Conservation (phyloP, 148 eudicot species). For the Dianthus caryophyllus region DNA sequence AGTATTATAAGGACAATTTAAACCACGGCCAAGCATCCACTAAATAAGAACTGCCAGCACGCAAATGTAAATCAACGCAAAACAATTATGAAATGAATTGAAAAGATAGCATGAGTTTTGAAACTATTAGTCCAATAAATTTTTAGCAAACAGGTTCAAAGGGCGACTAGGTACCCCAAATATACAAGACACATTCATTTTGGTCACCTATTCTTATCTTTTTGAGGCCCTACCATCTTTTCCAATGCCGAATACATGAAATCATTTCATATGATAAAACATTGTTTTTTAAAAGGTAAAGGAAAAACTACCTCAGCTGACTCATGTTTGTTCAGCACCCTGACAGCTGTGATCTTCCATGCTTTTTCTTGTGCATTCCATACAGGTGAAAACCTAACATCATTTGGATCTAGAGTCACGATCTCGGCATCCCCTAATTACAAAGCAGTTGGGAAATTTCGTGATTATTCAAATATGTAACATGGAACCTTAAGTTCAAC, state of each 20-base stretch:
- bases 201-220: not conserved
- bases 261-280: not conserved
- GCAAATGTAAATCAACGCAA: not conserved
- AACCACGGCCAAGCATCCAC: too few relatives aligned
- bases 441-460: constrained; percentile 4
- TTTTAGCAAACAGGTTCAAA: too few relatives aligned
- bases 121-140: too few relatives aligned
- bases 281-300: not conserved
- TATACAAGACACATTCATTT: too few relatives aligned
- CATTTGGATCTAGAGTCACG: constrained; percentile 21
- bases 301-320: constrained; percentile 16
- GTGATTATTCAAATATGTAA: not conserved
- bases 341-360: constrained; percentile 29
- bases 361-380: constrained; percentile 30
- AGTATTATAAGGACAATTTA: too few relatives aligned
- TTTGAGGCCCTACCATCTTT: not conserved
- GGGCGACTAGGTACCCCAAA: too few relatives aligned
- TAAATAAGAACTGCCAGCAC: not conserved
- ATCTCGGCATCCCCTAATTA: constrained; percentile 25
- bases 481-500: not conserved
- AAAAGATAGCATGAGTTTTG: too few relatives aligned
- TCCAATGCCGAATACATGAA: not conserved
- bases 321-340: constrained; percentile 20
- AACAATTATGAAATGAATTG: too few relatives aligned
- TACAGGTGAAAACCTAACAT: constrained; percentile 33